phyloP scores from a whole-genome alignment of 805 yeast genomes.

The Kodamaea nitidulidarum region DNA sequence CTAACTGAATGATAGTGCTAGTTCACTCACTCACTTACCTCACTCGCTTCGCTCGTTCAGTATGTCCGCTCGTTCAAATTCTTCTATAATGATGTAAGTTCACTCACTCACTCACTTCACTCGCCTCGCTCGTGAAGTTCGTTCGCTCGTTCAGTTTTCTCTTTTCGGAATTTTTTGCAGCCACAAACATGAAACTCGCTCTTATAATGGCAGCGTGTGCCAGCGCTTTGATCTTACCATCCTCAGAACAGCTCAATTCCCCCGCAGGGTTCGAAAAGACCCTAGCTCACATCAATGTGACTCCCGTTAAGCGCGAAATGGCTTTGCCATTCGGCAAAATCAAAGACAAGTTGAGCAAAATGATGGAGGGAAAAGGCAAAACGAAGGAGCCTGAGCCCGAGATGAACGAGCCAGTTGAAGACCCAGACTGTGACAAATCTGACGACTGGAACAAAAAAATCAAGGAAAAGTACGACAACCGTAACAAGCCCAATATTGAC shows the following conservation, averaged over 20 bases:
- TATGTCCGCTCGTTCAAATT: too few species aligned
- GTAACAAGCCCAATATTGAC: neutral
- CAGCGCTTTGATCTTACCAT: conserved; percentile 2
- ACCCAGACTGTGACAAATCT: neutral
- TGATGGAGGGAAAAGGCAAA: conserved; percentile 1
- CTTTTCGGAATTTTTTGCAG: neutral
- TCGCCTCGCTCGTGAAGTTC: too few species aligned
- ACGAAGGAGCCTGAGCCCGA: neutral
- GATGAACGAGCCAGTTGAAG: neutral
- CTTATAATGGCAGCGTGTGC: neutral
- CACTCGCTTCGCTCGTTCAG: too few species aligned
- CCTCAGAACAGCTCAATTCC: neutral
- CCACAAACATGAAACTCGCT: neutral
- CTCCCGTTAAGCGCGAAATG: conserved; percentile 7
- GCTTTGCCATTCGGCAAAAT: conserved; percentile 1
- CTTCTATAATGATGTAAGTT: too few species aligned
- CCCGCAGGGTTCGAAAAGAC: neutral
- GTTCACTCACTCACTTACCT: too few species aligned
- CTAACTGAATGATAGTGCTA: too few species aligned
- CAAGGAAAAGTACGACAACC: neutral
- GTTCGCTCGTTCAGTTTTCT: neutral
- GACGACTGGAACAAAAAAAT: neutral
- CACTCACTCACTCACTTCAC: too few species aligned
- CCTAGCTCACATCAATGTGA: conserved; percentile 3
- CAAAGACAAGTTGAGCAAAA: conserved; percentile 4